Conservation (phyloP, 1,139 yeast genomes). For the Lodderomyces jiufengensis region DNA sequence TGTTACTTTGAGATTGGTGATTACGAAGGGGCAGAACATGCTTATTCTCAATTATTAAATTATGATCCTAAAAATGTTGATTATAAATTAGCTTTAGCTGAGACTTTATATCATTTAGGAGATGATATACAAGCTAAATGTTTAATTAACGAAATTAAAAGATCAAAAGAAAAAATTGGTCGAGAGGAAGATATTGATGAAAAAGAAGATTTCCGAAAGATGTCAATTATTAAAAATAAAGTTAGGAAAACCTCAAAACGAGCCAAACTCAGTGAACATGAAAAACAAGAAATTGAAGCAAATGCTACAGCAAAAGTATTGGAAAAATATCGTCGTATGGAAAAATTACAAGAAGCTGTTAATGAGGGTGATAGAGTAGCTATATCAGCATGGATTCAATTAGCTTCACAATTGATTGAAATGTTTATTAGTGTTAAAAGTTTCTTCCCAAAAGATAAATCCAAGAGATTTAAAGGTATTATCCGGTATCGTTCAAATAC, state of each 20-base stretch:
- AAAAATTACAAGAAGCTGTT: slow-evolving; percentile 53
- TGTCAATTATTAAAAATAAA: slow-evolving; percentile 26
- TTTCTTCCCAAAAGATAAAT: slow-evolving; percentile 75
- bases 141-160: slow-evolving; percentile 51
- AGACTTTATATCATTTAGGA: slow-evolving; percentile 70
- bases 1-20: slow-evolving; percentile 75
- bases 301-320: slow-evolving; percentile 58
- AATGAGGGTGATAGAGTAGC: slow-evolving; percentile 57
- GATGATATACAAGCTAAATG: slow-evolving; percentile 59
- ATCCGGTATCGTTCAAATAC: slow-evolving; percentile 58
- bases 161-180: slow-evolving; percentile 5
- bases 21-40: slow-evolving; percentile 63
- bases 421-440: slow-evolving; percentile 72
- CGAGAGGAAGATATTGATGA: slow-evolving; percentile 10
- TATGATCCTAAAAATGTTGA: slow-evolving; percentile 66
- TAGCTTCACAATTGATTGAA: slow-evolving; percentile 79
- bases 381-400: slow-evolving; percentile 75
- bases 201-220: slow-evolving; percentile 7
- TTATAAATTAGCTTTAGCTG: slow-evolving; percentile 74
- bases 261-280: slow-evolving; percentile 43
- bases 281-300: slow-evolving; percentile 55
- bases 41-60: slow-evolving; percentile 55
- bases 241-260: slow-evolving; percentile 24
- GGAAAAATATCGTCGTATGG: slow-evolving; percentile 62
- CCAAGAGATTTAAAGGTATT: slow-evolving; percentile 65